phyloP scores from a whole-genome alignment of 345 rosid species.

The Heritiera fomes region DNA sequence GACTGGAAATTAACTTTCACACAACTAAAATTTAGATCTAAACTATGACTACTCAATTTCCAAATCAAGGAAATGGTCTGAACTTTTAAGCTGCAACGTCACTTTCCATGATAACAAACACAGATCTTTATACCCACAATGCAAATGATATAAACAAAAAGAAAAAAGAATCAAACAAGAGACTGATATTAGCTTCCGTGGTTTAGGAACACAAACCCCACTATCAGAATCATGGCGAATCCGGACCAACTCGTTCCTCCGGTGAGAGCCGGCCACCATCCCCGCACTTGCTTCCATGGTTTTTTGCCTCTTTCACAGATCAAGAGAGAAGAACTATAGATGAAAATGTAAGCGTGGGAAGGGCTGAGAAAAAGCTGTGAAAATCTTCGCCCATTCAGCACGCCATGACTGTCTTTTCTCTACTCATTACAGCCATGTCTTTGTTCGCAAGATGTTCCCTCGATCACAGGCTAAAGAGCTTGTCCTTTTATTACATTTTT shows the following conservation, averaged over 20 bases:
- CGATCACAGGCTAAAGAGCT: constrained; percentile 1
- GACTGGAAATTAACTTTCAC: background rate
- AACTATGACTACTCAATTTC: background rate
- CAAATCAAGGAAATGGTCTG: background rate
- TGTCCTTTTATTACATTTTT: constrained; percentile 34
- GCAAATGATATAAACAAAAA: background rate
- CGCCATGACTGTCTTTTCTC: constrained; percentile 50
- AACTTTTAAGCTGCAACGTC: constrained; percentile 12
- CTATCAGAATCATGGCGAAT: constrained; percentile 96
- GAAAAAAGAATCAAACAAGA: background rate
- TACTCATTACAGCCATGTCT: constrained; percentile 13
- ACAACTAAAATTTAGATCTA: constrained; percentile 7
- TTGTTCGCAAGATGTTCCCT: background rate
- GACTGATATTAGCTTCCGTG: background rate
- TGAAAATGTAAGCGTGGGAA: background rate
- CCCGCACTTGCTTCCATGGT: constrained; percentile 93
- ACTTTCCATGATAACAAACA: constrained; percentile 21
- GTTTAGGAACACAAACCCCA: constrained; percentile 59
- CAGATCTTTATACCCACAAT: constrained; percentile 30
- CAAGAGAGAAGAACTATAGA: constrained; percentile 15
- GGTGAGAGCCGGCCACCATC: constrained; percentile 98
- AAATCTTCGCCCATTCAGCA: constrained; percentile 49
- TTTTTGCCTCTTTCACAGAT: background rate
- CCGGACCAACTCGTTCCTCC: constrained; percentile 94
- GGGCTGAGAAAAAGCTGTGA: background rate